A percentile compares a stretch with the other conserved stretches of the same genome.
phyloP scores from a whole-genome alignment of 2,329 filamentous ascomycete genomes.

The Xylaria sp. region DNA sequence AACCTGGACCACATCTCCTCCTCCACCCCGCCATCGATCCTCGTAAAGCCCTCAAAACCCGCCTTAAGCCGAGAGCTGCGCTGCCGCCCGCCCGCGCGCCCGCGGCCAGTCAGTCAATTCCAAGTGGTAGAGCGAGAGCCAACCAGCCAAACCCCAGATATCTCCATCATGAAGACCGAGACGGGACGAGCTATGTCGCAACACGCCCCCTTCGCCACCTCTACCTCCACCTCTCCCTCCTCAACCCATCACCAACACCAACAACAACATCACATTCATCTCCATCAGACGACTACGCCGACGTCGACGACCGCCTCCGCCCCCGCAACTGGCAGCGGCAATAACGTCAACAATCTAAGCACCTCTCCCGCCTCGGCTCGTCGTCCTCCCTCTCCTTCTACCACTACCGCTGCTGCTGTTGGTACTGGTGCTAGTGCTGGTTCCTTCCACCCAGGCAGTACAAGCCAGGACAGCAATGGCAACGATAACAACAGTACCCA shows the following conservation, averaged over 20 bases:
- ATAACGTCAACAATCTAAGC: background rate
- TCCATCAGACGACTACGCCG: background rate
- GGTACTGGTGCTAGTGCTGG: background rate
- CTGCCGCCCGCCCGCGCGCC: slow-evolving; percentile 17
- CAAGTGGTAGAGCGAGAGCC: slow-evolving; percentile 3
- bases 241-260: slow-evolving; percentile 19
- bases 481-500: background rate
- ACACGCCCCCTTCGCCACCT: slow-evolving; percentile 26
- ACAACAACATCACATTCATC: background rate
- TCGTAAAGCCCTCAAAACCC: slow-evolving; percentile 51
- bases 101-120: slow-evolving; percentile 9
- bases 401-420: background rate
- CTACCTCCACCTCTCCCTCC: slow-evolving; percentile 13
- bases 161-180: slow-evolving; percentile 16
- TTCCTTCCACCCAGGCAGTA: background rate
- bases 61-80: slow-evolving; percentile 50
- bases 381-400: slow-evolving; percentile 12
- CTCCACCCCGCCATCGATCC: slow-evolving; percentile 29
- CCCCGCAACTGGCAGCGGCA: background rate
- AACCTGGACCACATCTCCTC: slow-evolving; percentile 27
- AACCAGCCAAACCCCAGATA: background rate
- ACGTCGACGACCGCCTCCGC: slow-evolving; percentile 11
- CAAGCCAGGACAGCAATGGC: slow-evolving; percentile 6
- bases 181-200: slow-evolving; percentile 34
- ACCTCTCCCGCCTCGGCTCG: slow-evolving; percentile 17